Evolutionary conservation across 1,284 basidiomycete species (phyloP).

Genomic region (Ceratobasidium sp.): DNA sequence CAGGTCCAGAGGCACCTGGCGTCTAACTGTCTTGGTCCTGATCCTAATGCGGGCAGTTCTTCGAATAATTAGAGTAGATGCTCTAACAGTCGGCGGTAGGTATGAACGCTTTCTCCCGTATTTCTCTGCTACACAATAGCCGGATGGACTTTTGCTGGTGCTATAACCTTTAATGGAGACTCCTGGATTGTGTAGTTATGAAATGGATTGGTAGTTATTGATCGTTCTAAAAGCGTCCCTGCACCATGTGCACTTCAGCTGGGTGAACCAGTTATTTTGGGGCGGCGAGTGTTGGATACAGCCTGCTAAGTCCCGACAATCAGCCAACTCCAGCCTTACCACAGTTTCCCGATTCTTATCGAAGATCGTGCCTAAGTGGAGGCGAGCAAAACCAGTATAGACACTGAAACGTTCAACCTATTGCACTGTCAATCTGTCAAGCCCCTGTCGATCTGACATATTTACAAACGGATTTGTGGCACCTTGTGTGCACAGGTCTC

Average conservation of each 20-base stretch:
- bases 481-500: not conserved
- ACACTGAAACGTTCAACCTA: not conserved
- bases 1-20: conserved; percentile 40
- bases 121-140: too few species aligned
- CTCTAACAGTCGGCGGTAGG: not conserved
- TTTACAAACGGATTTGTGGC: not conserved
- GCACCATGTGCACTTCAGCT: not conserved
- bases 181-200: not conserved
- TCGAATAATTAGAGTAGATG: conserved; percentile 17
- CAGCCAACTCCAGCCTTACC: not conserved
- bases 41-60: not conserved
- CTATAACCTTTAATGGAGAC: not conserved
- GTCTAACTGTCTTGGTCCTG: conserved; percentile 36
- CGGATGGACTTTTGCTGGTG: not conserved
- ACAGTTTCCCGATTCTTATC: not conserved
- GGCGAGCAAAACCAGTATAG: not conserved
- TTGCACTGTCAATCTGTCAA: not conserved
- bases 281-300: not conserved
- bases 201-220: not conserved
- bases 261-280: not conserved
- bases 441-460: not conserved
- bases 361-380: not conserved
- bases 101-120: not conserved
- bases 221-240: not conserved
- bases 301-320: not conserved